Evolutionary conservation across 441 rosid genomes (phyloP).

Genomic region (Populus tomentosa): DNA sequence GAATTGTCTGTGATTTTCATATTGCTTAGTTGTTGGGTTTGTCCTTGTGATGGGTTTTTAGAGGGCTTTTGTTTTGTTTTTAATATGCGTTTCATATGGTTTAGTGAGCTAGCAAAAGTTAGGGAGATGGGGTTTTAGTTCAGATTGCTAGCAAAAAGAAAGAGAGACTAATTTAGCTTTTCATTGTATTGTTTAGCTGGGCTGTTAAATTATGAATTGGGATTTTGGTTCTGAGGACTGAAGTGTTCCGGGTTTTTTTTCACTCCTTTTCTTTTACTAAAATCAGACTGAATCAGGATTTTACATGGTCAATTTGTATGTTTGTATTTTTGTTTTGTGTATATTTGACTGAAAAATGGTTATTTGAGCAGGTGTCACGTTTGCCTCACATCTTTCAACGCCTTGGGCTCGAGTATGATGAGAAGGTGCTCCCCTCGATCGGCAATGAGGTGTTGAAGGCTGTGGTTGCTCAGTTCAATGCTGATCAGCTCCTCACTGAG

Average conservation of each 20-base stretch:
- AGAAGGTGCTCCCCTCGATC: conserved; percentile 93
- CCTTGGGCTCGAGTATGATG: conserved; percentile 92
- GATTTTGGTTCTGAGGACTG: background rate
- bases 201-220: conserved; percentile 11
- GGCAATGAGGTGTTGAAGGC: conserved; percentile 94
- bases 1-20: background rate
- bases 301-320: background rate
- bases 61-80: background rate
- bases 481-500: conserved; percentile 95
- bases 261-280: background rate
- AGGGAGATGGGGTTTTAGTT: background rate
- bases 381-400: conserved; percentile 79
- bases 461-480: conserved; percentile 96
- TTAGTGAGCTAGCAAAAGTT: background rate
- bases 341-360: background rate
- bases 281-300: background rate
- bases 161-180: background rate
- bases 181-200: conserved; percentile 21
- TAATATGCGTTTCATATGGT: background rate
- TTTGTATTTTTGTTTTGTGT: background rate
- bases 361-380: conserved; percentile 47
- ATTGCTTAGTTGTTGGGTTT: background rate
- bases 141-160: background rate
- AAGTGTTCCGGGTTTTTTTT: background rate
- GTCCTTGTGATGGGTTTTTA: background rate